Percentiles rank a stretch among this genome's conserved stretches.
phyloP scores from a whole-genome alignment of 495 filamentous ascomycete genomes.

The Penicillium waksmanii region DNA sequence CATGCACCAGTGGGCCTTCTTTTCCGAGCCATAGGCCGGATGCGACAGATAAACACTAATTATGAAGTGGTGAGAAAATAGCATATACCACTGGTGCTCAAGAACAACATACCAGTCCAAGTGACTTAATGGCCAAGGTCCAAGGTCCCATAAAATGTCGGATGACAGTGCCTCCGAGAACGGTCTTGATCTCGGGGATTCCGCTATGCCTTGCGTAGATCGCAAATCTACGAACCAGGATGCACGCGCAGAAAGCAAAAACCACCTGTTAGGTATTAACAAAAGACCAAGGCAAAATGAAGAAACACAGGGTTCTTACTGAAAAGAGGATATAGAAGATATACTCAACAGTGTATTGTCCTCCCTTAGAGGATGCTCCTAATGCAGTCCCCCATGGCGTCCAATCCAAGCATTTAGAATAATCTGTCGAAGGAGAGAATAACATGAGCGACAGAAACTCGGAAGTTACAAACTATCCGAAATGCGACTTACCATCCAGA shows the following conservation, averaged over 20 bases:
- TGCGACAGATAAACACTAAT: slow-evolving; percentile 82
- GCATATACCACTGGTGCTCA: neutral
- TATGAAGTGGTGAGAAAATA: slow-evolving; percentile 15
- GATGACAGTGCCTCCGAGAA: slow-evolving; percentile 94
- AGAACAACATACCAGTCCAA: slow-evolving; percentile 72
- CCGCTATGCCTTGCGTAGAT: slow-evolving; percentile 93
- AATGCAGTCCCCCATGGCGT: slow-evolving; percentile 79
- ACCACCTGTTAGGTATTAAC: slow-evolving; percentile 57
- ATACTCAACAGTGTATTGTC: slow-evolving; percentile 81
- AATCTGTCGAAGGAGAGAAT: slow-evolving; percentile 44
- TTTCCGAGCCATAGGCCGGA: slow-evolving; percentile 99
- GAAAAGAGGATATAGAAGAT: slow-evolving; percentile 82
- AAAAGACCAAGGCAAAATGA: slow-evolving; percentile 16
- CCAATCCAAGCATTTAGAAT: slow-evolving; percentile 81
- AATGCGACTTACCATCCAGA: slow-evolving; percentile 63
- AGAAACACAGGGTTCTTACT: slow-evolving; percentile 47
- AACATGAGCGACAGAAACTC: neutral
- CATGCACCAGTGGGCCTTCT: slow-evolving; percentile 95
- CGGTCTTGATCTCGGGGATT: slow-evolving; percentile 97
- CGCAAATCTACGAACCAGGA: slow-evolving; percentile 83
- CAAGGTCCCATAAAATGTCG: slow-evolving; percentile 88
- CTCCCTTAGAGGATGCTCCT: slow-evolving; percentile 62
- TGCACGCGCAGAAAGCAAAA: slow-evolving; percentile 77
- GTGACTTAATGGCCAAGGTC: slow-evolving; percentile 89
- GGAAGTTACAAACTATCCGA: neutral